Percentiles rank a stretch among this genome's conserved stretches.
phyloP scores from a whole-genome alignment of 768 basidiomycete genomes.

The Trametes cinnabarina region DNA sequence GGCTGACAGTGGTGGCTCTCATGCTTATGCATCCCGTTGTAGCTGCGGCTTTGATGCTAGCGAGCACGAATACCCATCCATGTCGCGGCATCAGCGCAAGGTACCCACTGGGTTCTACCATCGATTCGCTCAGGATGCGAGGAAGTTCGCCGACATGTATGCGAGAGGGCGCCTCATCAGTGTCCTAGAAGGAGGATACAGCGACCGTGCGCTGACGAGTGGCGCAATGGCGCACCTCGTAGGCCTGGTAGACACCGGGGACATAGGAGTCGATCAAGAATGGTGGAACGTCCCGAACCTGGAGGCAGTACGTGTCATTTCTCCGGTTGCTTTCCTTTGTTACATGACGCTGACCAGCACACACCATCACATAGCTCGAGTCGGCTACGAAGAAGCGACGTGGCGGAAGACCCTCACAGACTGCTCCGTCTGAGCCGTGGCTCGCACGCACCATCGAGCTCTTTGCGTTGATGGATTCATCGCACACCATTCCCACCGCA shows the following conservation, averaged over 20 bases:
- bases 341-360: not conserved
- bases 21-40: not conserved
- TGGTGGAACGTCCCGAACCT: constrained; percentile 74
- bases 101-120: constrained; percentile 86
- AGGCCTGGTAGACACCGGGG: constrained; percentile 51
- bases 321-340: not conserved
- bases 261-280: constrained; percentile 23
- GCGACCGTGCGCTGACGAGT: constrained; percentile 82
- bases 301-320: constrained; percentile 43
- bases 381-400: constrained; percentile 60
- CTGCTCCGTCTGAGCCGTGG: constrained; percentile 48
- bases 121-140: constrained; percentile 74
- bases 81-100: constrained; percentile 90
- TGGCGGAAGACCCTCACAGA: constrained; percentile 43
- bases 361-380: constrained; percentile 48
- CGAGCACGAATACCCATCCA: constrained; percentile 84
- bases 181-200: constrained; percentile 94
- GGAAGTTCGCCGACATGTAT: constrained; percentile 59
- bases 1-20: constrained; percentile 1
- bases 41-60: constrained; percentile 96
- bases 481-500: constrained; percentile 17
- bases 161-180: constrained; percentile 74
- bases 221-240: constrained; percentile 79
- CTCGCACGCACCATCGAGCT: constrained; percentile 53
- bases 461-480: constrained; percentile 40